These are phyloP conservation scores for Hypomyces rosellus DNA, from an alignment of 2,329 filamentous ascomycete species.

Conservation along the genomic window DNA sequence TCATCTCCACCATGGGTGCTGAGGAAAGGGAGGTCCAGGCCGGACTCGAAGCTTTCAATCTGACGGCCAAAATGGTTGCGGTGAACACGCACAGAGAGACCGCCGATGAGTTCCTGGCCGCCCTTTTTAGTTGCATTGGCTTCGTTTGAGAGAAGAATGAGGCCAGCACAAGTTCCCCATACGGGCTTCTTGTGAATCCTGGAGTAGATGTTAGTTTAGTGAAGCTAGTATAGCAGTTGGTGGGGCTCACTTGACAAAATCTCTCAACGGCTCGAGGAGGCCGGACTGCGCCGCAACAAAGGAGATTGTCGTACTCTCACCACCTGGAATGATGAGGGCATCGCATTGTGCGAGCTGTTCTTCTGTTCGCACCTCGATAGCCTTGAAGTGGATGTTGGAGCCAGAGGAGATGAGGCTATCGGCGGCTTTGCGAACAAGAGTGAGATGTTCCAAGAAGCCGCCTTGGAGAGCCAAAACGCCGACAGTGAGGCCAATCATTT, in stretches of 20 bases:
- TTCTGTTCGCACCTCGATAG: constrained; percentile 74
- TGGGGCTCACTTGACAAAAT: constrained; percentile 76
- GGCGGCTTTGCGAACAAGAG: constrained; percentile 65
- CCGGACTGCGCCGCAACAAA: constrained; percentile 77
- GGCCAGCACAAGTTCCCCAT: constrained; percentile 93
- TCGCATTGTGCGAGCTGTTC: constrained; percentile 67
- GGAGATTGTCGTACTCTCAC: constrained; percentile 90
- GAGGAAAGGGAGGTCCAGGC: constrained; percentile 68
- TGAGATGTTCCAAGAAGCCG: constrained; percentile 83
- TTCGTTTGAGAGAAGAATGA: constrained; percentile 83
- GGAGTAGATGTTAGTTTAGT: constrained; percentile 1
- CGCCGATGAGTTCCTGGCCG: constrained; percentile 89
- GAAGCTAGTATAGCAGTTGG: neutral
- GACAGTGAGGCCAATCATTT: constrained; percentile 38
- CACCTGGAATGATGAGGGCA: constrained; percentile 83
- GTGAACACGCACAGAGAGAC: constrained; percentile 82
- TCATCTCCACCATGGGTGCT: constrained; percentile 19
- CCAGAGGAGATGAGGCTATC: constrained; percentile 22
- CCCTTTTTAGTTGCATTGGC: constrained; percentile 85
- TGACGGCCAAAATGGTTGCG: constrained; percentile 94
- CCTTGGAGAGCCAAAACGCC: constrained; percentile 77
- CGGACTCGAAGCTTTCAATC: constrained; percentile 80
- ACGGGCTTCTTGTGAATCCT: constrained; percentile 72
- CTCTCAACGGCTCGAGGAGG: constrained; percentile 73
- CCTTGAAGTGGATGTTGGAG: constrained; percentile 42